A percentile compares a stretch with the other conserved stretches of the same genome.
phyloP scores from a whole-genome alignment of 1,284 basidiomycete genomes.

The Xerocomus nothofagi region DNA sequence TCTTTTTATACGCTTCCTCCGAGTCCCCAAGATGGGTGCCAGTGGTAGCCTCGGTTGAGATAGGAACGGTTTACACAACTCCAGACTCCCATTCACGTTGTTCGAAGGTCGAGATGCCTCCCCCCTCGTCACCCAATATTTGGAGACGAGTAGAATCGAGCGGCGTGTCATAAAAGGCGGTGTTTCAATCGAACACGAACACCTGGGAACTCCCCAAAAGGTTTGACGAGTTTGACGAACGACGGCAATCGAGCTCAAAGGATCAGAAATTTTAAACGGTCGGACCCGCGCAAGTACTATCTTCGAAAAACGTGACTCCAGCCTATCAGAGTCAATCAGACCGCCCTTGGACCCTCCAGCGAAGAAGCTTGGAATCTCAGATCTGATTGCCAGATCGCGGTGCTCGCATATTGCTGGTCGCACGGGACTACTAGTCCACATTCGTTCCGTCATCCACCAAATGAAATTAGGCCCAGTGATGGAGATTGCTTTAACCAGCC shows the following conservation, averaged over 20 bases:
- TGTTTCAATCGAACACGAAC: not conserved
- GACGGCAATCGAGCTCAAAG: not conserved
- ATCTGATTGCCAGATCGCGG: not conserved
- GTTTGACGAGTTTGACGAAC: not conserved
- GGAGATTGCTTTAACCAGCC: not conserved
- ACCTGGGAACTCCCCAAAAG: constrained; percentile 6
- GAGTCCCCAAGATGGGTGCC: too few relatives aligned
- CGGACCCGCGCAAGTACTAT: not conserved
- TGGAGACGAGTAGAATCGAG: not conserved
- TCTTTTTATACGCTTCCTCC: too few relatives aligned
- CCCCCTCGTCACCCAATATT: not conserved
- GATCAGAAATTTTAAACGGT: not conserved
- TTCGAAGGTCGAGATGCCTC: not conserved
- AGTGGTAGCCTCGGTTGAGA: too few relatives aligned
- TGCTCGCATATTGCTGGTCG: not conserved
- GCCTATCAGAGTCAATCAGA: not conserved
- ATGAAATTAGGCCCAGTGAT: constrained; percentile 6
- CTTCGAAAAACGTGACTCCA: constrained; percentile 2
- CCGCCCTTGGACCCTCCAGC: not conserved
- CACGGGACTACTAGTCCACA: not conserved
- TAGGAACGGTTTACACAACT: too few relatives aligned
- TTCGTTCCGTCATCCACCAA: not conserved
- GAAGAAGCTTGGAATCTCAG: constrained; percentile 4
- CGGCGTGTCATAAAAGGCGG: constrained; percentile 6
- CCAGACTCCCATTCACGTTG: not conserved